Evolutionary conservation across 371 early-diverging fungal genomes (phyloP), one percentile per base, ranked within the genome.

Genomic region (Mortierella sp.): DNA sequence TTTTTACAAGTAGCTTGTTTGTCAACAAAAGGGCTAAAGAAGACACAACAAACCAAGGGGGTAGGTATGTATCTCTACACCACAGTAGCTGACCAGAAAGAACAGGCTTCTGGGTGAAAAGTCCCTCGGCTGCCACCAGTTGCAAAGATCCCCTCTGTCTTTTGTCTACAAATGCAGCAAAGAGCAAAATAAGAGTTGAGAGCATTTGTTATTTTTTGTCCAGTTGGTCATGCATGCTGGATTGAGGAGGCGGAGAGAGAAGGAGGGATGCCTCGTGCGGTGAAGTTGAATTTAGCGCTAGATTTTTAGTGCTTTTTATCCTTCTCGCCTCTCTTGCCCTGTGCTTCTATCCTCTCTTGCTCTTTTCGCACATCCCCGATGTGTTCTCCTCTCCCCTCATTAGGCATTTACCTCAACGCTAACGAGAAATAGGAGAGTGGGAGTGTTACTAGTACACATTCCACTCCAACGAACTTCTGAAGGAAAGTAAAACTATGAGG

Each of bases 51-150:
- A 14, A 11, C 48, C 48, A 60, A 35, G 60, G 6, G 2, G n/a
- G n/a, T n/a, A n/a, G n/a, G 14, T 4, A 27, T 16, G 14, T 27
- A 60, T 32, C 5, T 51, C 51, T 21, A 49, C 16, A 32, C 32
- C 60, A 60, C 32, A 56, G 56, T 58, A 18, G 54, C 2, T 58
- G 10, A 12, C n/a, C 29, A 58, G n/a, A 41, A 41, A 41, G 29
- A 58, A 7, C 27, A 58, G 58, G 29, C 18, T 51, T 56, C 27
- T 27, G 24, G 11, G 56, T n/a, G n/a, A 3, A 10, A 38, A 65
- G 65, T 65, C 38, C 65, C 65, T 65, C 65, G 65, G 65, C 65
- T 65, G 38, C 38, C 65, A 51, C 51, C 51, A 38, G 21, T 65
- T 65, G 16, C 21, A 65, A 38, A 65, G 65, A 38, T 38, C 21